These are phyloP conservation scores for Echites panduratus DNA, from an alignment of 257 asterid genomes.

Conservation along the genomic window DNA sequence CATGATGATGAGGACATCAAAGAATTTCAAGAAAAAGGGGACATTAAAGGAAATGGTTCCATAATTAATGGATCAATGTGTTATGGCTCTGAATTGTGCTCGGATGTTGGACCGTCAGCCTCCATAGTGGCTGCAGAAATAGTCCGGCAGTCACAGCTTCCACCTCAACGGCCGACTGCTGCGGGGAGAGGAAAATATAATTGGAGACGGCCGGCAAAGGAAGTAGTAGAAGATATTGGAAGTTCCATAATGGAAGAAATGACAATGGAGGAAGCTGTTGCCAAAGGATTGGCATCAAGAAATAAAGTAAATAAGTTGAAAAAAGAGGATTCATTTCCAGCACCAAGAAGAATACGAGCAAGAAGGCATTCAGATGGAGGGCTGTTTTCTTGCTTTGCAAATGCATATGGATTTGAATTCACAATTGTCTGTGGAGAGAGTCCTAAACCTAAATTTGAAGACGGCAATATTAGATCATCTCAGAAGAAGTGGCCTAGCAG, in stretches of 20 bases:
- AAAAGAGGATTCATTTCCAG: conserved; percentile 17
- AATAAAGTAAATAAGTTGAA: conserved; percentile 22
- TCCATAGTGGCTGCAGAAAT: conserved; percentile 79
- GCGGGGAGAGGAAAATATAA: not conserved
- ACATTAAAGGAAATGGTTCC: conserved; percentile 32
- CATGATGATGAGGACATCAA: conserved; percentile 24
- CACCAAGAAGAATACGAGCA: conserved; percentile 17
- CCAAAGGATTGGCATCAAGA: conserved; percentile 39
- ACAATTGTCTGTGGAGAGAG: conserved; percentile 59
- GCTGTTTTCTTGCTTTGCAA: conserved; percentile 49
- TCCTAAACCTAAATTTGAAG: conserved; percentile 18
- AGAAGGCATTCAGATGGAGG: conserved; percentile 35
- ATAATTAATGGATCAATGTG: conserved; percentile 21
- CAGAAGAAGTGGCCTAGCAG: conserved; percentile 21
- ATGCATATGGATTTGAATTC: conserved; percentile 60
- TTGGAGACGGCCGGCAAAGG: not conserved
- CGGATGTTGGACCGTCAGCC: conserved; percentile 90
- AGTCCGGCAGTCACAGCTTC: conserved; percentile 30
- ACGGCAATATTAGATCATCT: conserved; percentile 23
- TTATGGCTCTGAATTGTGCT: conserved; percentile 49
- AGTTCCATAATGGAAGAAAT: conserved; percentile 56
- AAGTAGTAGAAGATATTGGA: conserved; percentile 19
- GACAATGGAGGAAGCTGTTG: conserved; percentile 54
- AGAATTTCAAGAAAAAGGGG: conserved; percentile 32
- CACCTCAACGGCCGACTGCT: conserved; percentile 9